Evolutionary conservation across 2,329 filamentous ascomycete genomes (phyloP).

Genomic region (Thelonectria blattea): DNA sequence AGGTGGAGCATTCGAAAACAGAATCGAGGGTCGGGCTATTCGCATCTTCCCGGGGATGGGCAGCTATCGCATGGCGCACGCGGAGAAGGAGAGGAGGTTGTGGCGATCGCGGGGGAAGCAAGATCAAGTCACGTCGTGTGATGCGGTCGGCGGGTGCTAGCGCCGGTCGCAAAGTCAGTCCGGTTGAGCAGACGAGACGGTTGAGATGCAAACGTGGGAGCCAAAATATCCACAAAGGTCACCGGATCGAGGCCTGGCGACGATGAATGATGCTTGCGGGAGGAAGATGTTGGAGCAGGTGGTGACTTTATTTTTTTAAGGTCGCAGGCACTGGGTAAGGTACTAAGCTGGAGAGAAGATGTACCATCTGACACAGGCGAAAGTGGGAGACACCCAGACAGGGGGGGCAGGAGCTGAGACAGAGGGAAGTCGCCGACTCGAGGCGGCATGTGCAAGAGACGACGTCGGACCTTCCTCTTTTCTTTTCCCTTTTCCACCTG

Average conservation of each 20-base stretch:
- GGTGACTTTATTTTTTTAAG: neutral
- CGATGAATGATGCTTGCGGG: neutral
- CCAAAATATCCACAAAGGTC: neutral
- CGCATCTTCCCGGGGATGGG: constrained; percentile 36
- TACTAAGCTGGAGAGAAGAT: too few relatives aligned
- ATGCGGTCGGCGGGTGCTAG: constrained; percentile 14
- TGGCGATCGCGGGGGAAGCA: constrained; percentile 18
- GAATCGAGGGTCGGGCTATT: constrained; percentile 30
- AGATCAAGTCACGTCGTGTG: constrained; percentile 17
- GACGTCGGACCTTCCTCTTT: neutral
- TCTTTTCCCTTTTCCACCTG: neutral
- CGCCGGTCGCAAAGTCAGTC: constrained; percentile 15
- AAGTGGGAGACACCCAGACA: neutral
- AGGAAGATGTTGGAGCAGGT: neutral
- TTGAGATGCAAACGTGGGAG: neutral
- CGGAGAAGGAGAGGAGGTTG: constrained; percentile 5
- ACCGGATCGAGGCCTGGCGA: neutral
- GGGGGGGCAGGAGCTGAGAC: neutral
- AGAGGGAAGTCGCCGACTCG: too few relatives aligned
- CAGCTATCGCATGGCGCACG: constrained; percentile 37
- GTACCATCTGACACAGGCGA: neutral
- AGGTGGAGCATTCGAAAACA: constrained; percentile 32
- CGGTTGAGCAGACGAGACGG: neutral
- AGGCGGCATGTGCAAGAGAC: neutral
- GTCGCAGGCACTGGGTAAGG: too few relatives aligned